Percentiles rank a stretch among this genome's conserved stretches.
phyloP scores from a whole-genome alignment of 805 yeast species.

The Metschnikowia kofuensis region DNA sequence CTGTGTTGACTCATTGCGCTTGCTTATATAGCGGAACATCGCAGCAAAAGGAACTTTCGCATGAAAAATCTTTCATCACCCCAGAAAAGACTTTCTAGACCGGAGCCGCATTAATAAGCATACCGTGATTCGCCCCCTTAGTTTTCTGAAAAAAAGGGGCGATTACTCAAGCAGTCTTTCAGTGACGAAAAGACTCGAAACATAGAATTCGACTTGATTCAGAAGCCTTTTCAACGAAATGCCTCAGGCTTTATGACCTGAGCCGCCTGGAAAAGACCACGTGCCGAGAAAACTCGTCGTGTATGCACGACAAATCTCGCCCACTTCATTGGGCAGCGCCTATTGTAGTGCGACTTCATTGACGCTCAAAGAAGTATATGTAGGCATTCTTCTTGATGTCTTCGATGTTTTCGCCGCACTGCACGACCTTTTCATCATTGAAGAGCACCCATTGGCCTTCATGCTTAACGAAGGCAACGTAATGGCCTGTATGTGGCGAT shows the following conservation, averaged over 20 bases:
- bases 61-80: neutral
- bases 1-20: constrained; percentile 6
- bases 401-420: constrained; percentile 41
- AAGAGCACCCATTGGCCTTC: constrained; percentile 68
- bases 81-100: constrained; percentile 3
- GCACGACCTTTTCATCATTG: constrained; percentile 86
- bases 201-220: too few species aligned
- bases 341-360: neutral
- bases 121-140: neutral
- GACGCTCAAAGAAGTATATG: constrained; percentile 40
- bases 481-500: constrained; percentile 89
- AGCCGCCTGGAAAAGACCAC: too few species aligned
- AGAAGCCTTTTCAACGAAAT: too few species aligned
- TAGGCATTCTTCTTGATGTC: constrained; percentile 49
- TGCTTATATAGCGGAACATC: constrained; percentile 3
- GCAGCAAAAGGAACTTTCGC: neutral
- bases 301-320: constrained; percentile 2
- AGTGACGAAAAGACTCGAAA: too few species aligned
- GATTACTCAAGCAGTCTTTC: too few species aligned
- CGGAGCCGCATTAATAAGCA: constrained; percentile 4
- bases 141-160: too few species aligned
- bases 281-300: neutral
- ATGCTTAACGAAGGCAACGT: constrained; percentile 67
- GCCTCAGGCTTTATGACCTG: too few species aligned
- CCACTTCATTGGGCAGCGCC: constrained; percentile 1